Evolutionary conservation across 2,329 filamentous ascomycete genomes (phyloP).

Genomic region (Scytalidium lignicola): DNA sequence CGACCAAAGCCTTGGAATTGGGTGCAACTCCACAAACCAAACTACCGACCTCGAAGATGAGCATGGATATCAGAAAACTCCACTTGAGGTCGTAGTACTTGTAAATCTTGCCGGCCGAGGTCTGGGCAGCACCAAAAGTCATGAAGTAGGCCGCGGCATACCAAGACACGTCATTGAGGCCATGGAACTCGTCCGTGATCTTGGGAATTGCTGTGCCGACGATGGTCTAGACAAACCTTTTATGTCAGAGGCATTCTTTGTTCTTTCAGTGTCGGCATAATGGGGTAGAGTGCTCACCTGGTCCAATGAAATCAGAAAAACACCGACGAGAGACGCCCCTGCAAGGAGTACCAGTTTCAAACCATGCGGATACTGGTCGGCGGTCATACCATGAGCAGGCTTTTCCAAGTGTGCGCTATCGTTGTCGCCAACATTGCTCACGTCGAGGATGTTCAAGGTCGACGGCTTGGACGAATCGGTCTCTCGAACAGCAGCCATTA

Average conservation of each 20-base stretch:
- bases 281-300: neutral
- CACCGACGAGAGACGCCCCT: neutral
- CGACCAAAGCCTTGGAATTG: slow-evolving; percentile 25
- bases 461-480: too few species aligned
- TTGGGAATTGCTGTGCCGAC: slow-evolving; percentile 44
- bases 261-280: neutral
- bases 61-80: slow-evolving; percentile 19
- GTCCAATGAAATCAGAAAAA: neutral
- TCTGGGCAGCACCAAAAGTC: slow-evolving; percentile 1
- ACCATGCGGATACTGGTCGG: neutral
- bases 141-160: slow-evolving; percentile 1
- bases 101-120: slow-evolving; percentile 5
- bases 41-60: slow-evolving; percentile 28
- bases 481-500: too few species aligned
- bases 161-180: slow-evolving; percentile 34
- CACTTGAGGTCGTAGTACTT: slow-evolving; percentile 19
- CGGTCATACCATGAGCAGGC: too few species aligned
- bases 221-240: slow-evolving; percentile 30
- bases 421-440: too few species aligned
- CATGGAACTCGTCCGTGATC: slow-evolving; percentile 35
- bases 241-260: neutral
- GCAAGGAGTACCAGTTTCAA: neutral
- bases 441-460: too few species aligned
- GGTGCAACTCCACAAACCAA: slow-evolving; percentile 28
- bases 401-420: too few species aligned